Evolutionary conservation across 176 grass and related monocot genomes (phyloP).

Genomic region (Paspalum notatum): DNA sequence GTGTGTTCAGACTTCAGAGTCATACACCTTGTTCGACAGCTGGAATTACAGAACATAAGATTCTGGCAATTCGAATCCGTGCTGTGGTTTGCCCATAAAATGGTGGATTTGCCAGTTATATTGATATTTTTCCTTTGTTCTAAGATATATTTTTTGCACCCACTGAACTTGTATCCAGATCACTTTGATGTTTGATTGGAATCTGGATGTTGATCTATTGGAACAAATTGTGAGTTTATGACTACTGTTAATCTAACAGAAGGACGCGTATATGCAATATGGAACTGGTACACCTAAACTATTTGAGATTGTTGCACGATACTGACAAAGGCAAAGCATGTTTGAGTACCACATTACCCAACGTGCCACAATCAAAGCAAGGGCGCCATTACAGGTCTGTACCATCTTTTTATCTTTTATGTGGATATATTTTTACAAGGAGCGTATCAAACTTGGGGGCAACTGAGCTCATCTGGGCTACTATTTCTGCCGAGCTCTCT

Average conservation of each 20-base stretch:
- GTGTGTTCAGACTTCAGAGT: not conserved
- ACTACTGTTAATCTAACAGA: too few relatives aligned
- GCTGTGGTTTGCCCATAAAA: too few relatives aligned
- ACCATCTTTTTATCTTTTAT: not conserved
- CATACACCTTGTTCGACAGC: not conserved
- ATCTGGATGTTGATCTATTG: too few relatives aligned
- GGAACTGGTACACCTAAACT: not conserved
- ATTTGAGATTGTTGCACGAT: not conserved
- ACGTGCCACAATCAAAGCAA: too few relatives aligned
- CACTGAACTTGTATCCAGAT: too few relatives aligned
- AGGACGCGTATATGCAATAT: not conserved
- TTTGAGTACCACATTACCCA: too few relatives aligned
- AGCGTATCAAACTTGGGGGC: constrained; percentile 43
- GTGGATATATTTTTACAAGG: not conserved
- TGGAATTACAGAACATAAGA: not conserved
- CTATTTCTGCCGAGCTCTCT: constrained; percentile 43
- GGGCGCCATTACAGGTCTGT: not conserved
- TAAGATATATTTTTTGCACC: too few relatives aligned
- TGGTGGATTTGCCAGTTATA: too few relatives aligned
- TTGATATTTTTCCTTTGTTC: too few relatives aligned
- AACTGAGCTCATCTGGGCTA: constrained; percentile 23
- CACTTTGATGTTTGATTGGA: too few relatives aligned
- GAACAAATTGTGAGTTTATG: too few relatives aligned
- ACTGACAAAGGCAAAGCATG: not conserved
- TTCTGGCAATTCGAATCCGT: too few relatives aligned